A percentile compares a stretch with the other conserved stretches of the same genome.
These are phyloP conservation scores for Datisca glomerata DNA, from an alignment of 306 rosid genomes.

Conservation along the genomic window DNA sequence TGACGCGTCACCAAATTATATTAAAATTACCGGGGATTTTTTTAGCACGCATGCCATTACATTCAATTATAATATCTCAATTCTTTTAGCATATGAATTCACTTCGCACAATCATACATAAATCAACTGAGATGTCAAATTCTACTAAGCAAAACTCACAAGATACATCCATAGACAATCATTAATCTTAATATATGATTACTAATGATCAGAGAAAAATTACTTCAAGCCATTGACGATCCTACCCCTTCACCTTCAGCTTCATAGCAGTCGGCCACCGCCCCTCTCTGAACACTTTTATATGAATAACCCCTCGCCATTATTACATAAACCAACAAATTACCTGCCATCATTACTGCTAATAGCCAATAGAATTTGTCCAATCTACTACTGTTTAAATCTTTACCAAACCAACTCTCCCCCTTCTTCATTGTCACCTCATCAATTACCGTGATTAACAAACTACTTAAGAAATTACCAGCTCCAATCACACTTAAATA, in stretches of 20 bases:
- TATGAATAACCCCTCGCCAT: constrained; percentile 71
- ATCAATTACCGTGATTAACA: constrained; percentile 27
- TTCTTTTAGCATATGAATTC: too few relatives aligned
- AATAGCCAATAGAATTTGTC: constrained; percentile 83
- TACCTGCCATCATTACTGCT: constrained; percentile 34
- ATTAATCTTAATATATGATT: too few relatives aligned
- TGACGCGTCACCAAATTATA: too few relatives aligned
- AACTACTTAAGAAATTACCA: constrained; percentile 33
- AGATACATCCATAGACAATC: too few relatives aligned
- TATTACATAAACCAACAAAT: constrained; percentile 49
- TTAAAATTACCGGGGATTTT: too few relatives aligned
- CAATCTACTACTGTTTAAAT: constrained; percentile 57
- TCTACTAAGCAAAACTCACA: too few relatives aligned
- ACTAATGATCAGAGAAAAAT: too few relatives aligned
- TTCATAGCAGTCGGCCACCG: constrained; percentile 41
- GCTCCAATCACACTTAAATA: constrained; percentile 14
- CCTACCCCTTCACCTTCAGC: constrained; percentile 19
- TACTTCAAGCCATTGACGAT: constrained; percentile 32
- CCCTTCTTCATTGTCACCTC: constrained; percentile 22
- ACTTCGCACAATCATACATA: too few relatives aligned
- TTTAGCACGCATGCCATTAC: too few relatives aligned
- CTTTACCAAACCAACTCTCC: constrained; percentile 70
- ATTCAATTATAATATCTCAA: too few relatives aligned
- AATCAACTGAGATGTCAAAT: too few relatives aligned
- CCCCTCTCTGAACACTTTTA: constrained; percentile 69